Conservation (phyloP, 1,139 yeast genomes). For the Scheffersomyces insectosa region DNA sequence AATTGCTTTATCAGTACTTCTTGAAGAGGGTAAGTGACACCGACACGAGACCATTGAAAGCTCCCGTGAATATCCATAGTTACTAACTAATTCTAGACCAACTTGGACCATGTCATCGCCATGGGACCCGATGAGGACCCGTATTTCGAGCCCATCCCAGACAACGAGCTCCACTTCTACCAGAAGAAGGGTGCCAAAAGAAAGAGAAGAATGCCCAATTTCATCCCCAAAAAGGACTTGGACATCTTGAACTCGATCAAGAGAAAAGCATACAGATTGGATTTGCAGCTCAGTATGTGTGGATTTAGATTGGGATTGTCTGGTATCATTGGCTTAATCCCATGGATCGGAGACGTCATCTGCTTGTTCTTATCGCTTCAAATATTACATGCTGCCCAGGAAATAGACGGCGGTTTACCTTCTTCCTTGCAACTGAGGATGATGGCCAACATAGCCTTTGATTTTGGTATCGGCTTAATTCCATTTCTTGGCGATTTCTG, state of each 20-base stretch:
- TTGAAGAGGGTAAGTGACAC: slow-evolving; percentile 38
- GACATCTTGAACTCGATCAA: slow-evolving; percentile 54
- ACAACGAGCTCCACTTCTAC: slow-evolving; percentile 44
- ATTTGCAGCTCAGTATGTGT: slow-evolving; percentile 59
- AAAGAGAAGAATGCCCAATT: slow-evolving; percentile 52
- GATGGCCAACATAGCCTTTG: slow-evolving; percentile 61
- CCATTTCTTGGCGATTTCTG: slow-evolving; percentile 74
- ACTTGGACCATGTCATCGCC: slow-evolving; percentile 33
- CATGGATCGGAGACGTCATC: slow-evolving; percentile 60
- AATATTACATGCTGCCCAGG: slow-evolving; percentile 50
- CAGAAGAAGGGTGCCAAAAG: slow-evolving; percentile 50
- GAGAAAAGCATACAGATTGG: slow-evolving; percentile 64
- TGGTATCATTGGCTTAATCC: slow-evolving; percentile 68
- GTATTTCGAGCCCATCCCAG: slow-evolving; percentile 51
- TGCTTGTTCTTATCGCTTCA: slow-evolving; percentile 52
- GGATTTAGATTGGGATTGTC: slow-evolving; percentile 75
- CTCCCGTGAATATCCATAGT: background rate
- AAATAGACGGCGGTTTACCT: slow-evolving; percentile 70
- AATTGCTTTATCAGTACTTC: slow-evolving; percentile 32
- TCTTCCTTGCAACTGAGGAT: slow-evolving; percentile 46
- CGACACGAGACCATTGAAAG: background rate
- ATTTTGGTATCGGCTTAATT: slow-evolving; percentile 67
- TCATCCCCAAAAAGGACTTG: slow-evolving; percentile 55
- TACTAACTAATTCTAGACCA: slow-evolving; percentile 27
- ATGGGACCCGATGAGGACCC: slow-evolving; percentile 44